Percentiles rank a stretch among this genome's conserved stretches.
These are phyloP conservation scores for Brassica carinata DNA, from an alignment of 345 rosid genomes.

Conservation along the genomic window DNA sequence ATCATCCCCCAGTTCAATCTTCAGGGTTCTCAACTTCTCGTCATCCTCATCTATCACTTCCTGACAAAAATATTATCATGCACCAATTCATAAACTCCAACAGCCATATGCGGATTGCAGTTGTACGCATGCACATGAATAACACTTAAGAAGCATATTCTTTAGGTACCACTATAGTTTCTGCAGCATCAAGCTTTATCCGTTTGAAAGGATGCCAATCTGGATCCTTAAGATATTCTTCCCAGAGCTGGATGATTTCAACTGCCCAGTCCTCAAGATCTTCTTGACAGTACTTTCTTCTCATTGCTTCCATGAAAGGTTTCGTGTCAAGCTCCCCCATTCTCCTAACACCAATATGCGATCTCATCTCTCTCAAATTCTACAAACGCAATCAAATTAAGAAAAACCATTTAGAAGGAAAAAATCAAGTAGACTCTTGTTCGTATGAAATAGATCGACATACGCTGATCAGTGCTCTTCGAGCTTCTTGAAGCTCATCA, in stretches of 20 bases:
- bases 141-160: slow-evolving; percentile 12
- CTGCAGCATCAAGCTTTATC: slow-evolving; percentile 53
- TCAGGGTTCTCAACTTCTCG: slow-evolving; percentile 63
- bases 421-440: slow-evolving; percentile 8
- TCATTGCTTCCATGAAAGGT: slow-evolving; percentile 86
- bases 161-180: slow-evolving; percentile 54
- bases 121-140: neutral
- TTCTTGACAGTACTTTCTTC: slow-evolving; percentile 59
- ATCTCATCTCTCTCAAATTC: slow-evolving; percentile 43
- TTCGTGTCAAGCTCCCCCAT: slow-evolving; percentile 91
- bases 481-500: slow-evolving; percentile 91
- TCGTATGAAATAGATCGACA: slow-evolving; percentile 31
- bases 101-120: too few species aligned
- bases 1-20: slow-evolving; percentile 58
- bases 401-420: neutral
- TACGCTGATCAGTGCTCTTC: slow-evolving; percentile 79
- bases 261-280: slow-evolving; percentile 78
- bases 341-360: slow-evolving; percentile 73
- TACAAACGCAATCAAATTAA: slow-evolving; percentile 35
- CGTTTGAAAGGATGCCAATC: slow-evolving; percentile 92
- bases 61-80: slow-evolving; percentile 42
- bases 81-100: neutral
- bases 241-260: slow-evolving; percentile 87
- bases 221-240: slow-evolving; percentile 88
- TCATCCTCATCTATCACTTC: slow-evolving; percentile 66